These are phyloP conservation scores for Blepharisma undulans DNA, from an alignment of 169 alveolate genomes.

Conservation along the genomic window DNA sequence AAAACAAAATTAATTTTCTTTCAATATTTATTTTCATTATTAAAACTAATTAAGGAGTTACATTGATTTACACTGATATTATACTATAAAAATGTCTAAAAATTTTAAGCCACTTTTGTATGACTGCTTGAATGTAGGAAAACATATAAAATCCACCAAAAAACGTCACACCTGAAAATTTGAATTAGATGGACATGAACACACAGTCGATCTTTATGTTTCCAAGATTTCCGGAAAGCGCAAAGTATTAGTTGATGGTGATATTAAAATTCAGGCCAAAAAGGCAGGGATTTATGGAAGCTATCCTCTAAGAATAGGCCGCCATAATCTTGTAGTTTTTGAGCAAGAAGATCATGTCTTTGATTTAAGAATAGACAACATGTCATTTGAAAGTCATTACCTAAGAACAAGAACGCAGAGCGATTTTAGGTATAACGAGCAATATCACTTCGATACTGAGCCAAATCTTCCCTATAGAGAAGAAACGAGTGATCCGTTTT, in stretches of 20 bases:
- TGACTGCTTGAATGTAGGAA: conserved; percentile 24
- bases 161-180: neutral
- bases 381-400: neutral
- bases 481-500: neutral
- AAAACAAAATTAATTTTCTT: neutral
- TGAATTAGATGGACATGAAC: conserved; percentile 12
- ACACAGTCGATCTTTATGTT: neutral
- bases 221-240: conserved; percentile 2
- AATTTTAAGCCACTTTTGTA: conserved; percentile 19
- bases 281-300: neutral
- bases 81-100: neutral
- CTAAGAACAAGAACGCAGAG: neutral
- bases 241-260: conserved; percentile 9
- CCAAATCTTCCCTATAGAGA: neutral
- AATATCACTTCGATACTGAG: neutral
- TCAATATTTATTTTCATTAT: neutral
- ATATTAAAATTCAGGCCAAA: neutral
- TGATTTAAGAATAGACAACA: neutral
- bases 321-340: neutral
- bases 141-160: neutral
- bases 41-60: neutral
- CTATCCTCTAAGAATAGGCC: conserved; percentile 18
- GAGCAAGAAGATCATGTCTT: conserved; percentile 2
- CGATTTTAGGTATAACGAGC: neutral
- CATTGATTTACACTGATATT: neutral